Base-by-base conservation (phyloP, 495 filamentous ascomycete genomes). In the Usnea hakonensis region DNA sequence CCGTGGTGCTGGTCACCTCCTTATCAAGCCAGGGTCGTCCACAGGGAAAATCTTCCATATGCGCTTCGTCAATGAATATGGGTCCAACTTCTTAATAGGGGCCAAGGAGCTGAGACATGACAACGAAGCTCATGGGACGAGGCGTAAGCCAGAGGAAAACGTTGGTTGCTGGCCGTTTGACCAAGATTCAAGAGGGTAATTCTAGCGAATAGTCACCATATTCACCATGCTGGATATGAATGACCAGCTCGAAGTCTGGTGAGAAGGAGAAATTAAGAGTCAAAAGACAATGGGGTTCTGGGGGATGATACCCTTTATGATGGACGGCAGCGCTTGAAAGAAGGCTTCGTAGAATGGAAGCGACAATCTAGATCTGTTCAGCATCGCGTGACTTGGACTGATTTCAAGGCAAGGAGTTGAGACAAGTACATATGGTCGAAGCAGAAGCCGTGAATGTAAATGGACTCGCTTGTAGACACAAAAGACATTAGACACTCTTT, bases 11-110 rank as follows among this genome's bases (percentile, higher is more conserved):
- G 28, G 9, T 11, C 2, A 37, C 53, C 16, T 11, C n/a, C n/a
- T n/a, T n/a, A n/a, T 3, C 2, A 5, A 6, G 6, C 2, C 48
- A 5, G 7, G 41, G 14, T 41, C 23, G 48, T 56, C 2, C 50
- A 56, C 23, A 55, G 60, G 60, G 35, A 37, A 28, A 21, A n/a
- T 52, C 2, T 61, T n/a, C 23, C 35, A 62, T 23, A 62, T 62
- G 60, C 23, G 32, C 19, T 32, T 11, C 2, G 1, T 62, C 23
- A 33, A 19, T 8, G 1, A 3, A 7, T 56, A 55, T 14, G 3
- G 11, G 11, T 33, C 55, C 10, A n/a, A 44, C 1, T 8, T 14
- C 4, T 23, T 13, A 23, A 21, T 10, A 26, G 23, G 30, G 0
- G 21, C 43, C 13, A 17, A 36, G 35, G 21, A 41, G 13, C 23